Evolutionary conservation across 345 rosid genomes (phyloP).

Genomic region (Gossypium raimondii): DNA sequence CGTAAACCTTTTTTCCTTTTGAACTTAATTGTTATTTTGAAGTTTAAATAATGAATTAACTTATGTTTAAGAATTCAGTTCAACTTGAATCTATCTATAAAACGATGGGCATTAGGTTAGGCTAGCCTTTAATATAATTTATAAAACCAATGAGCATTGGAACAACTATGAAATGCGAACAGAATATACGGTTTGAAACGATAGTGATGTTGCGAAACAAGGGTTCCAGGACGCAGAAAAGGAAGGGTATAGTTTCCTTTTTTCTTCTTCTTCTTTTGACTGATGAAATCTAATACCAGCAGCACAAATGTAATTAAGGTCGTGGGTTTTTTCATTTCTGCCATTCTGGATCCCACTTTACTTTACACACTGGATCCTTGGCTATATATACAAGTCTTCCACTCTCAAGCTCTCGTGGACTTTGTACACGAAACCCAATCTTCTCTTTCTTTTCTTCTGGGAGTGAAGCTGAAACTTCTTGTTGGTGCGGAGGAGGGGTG

Average conservation of each 20-base stretch:
- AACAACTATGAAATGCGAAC: neutral
- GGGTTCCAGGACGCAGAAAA: neutral
- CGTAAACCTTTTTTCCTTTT: too few relatives aligned
- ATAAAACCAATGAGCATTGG: too few relatives aligned
- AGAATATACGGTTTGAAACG: neutral
- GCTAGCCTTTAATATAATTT: neutral
- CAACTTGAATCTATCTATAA: neutral
- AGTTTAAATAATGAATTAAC: neutral
- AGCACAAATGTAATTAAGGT: neutral
- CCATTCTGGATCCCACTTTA: conserved; percentile 1
- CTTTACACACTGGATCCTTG: neutral
- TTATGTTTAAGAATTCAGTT: neutral
- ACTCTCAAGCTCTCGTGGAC: neutral
- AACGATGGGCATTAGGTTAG: neutral
- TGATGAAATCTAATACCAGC: neutral
- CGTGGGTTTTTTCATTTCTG: neutral
- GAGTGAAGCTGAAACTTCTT: neutral
- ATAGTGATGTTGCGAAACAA: neutral
- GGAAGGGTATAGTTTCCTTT: neutral
- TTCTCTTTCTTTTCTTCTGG: neutral
- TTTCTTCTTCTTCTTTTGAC: neutral
- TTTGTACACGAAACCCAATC: neutral
- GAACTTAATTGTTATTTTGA: neutral
- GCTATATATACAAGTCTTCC: neutral
- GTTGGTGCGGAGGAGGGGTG: neutral